phyloP scores from a whole-genome alignment of 1,284 basidiomycete genomes.

The Puccinia polysora region DNA sequence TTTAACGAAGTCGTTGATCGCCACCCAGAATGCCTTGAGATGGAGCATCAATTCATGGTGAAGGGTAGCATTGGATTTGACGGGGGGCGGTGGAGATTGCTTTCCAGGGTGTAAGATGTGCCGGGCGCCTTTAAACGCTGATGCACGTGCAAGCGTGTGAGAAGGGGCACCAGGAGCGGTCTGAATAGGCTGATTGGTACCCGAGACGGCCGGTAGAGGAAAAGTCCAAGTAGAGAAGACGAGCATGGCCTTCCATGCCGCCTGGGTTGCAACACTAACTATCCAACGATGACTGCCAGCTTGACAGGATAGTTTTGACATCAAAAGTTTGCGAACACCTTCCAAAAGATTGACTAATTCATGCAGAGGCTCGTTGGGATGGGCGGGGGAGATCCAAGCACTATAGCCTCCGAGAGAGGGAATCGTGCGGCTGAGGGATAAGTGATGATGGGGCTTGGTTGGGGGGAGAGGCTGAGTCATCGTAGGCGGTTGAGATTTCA shows the following conservation, averaged over 20 bases:
- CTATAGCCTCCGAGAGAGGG: conserved; percentile 7
- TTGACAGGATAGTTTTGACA: conserved; percentile 24
- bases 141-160: neutral
- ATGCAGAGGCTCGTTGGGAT: conserved; percentile 18
- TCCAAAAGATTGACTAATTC: conserved; percentile 25
- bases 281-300: conserved; percentile 35
- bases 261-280: conserved; percentile 34
- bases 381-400: conserved; percentile 8
- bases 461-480: neutral
- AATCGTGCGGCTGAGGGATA: neutral
- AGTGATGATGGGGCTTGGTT: neutral
- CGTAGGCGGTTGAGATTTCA: neutral
- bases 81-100: conserved; percentile 24
- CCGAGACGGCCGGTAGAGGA: neutral
- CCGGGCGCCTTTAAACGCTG: conserved; percentile 11
- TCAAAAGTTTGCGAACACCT: conserved; percentile 24
- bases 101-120: conserved; percentile 24
- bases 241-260: conserved; percentile 40
- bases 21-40: conserved; percentile 15
- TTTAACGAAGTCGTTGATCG: conserved; percentile 34
- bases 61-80: neutral
- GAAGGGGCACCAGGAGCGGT: neutral
- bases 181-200: neutral
- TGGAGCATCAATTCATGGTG: conserved; percentile 14
- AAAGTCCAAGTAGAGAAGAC: conserved; percentile 27